Base-by-base conservation (phyloP, 495 filamentous ascomycete species). In the Neurospora sp. region DNA sequence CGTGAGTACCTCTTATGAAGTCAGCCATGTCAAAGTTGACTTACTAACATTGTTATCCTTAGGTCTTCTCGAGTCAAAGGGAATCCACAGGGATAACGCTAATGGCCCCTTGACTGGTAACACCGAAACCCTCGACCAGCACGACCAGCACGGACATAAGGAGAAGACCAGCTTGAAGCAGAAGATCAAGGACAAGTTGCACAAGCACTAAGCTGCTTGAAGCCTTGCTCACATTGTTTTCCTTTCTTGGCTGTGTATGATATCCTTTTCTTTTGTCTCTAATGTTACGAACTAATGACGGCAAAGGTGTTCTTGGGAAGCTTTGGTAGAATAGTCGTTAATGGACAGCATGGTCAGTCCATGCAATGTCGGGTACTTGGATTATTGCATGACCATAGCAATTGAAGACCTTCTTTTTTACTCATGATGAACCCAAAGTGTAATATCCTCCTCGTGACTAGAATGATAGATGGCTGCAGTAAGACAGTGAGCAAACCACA, bases 161-260 rank as follows among this genome's bases (percentile, higher is more conserved):
- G 76, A 80, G 68, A 82, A 83, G 76, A 48, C 70, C 2, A 81
- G 78, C 40, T 74, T 85, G 72, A 81, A 78, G 75, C 81, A 85
- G 0, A 84, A 82, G 76, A 83, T 85, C 76, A 86, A 86, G 83
- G 80, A 79, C 9, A 85, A 84, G 79, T 75, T 85, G 71, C 82
- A 84, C 70, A 78, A 78, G 74, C 70, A 76, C 41, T 73, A 76
- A 68, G 9, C 27, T 16, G 20, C 27, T 20, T 20, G 27, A n/a
- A 9, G 20, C 3, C 9, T 31, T 20, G 2, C 18, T 73, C 14
- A 3, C 20, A n/a, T 65, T 68, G 16, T 72, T 14, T 1, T 65
- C 35, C 18, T 18, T 65, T 18, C 27, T 65, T 65, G 14, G 14
- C 14, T 65, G 53, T 35, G 53, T 18, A 65, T 12, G 53, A 65